phyloP scores from a whole-genome alignment of 31 red algal genomes.

The Odonthalia washingtoniensis region DNA sequence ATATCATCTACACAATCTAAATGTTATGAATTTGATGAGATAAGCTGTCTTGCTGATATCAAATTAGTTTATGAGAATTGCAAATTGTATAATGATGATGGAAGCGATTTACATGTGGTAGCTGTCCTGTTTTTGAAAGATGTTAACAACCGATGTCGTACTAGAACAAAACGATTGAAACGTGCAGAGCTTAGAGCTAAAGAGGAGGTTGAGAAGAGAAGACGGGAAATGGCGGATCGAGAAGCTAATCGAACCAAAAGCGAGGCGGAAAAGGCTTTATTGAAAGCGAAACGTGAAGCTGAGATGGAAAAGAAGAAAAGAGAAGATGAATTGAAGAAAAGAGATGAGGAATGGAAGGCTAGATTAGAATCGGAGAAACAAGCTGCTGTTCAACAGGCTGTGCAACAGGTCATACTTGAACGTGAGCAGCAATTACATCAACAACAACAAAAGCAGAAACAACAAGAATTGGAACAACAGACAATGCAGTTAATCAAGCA shows the following conservation, averaged over 20 bases:
- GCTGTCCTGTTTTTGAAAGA: conserved; percentile 50
- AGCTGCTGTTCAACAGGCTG: conserved; percentile 56
- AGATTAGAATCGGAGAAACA: conserved; percentile 55
- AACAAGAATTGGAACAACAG: too few species aligned
- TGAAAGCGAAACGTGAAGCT: conserved; percentile 50
- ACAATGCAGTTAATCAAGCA: too few species aligned
- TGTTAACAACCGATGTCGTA: conserved; percentile 31
- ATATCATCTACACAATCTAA: too few species aligned
- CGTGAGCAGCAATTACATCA: not conserved
- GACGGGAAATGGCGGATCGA: conserved; percentile 46
- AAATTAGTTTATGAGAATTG: conserved; percentile 69
- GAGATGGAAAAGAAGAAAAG: conserved; percentile 52
- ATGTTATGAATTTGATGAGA: conserved; percentile 73
- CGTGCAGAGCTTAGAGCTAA: conserved; percentile 32
- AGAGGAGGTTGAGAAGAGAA: conserved; percentile 15
- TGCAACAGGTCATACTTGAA: conserved; percentile 23
- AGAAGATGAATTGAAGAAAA: conserved; percentile 35
- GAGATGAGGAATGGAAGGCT: conserved; percentile 53
- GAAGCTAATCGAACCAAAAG: conserved; percentile 37
- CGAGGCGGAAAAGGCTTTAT: conserved; percentile 29
- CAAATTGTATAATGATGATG: conserved; percentile 77
- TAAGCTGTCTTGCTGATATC: conserved; percentile 59
- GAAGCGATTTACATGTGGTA: conserved; percentile 55
- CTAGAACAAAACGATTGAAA: conserved; percentile 12
- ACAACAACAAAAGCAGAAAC: not conserved